A percentile compares a stretch with the other conserved stretches of the same genome.
phyloP scores from a whole-genome alignment of 345 rosid genomes.

The Arabis alpina region DNA sequence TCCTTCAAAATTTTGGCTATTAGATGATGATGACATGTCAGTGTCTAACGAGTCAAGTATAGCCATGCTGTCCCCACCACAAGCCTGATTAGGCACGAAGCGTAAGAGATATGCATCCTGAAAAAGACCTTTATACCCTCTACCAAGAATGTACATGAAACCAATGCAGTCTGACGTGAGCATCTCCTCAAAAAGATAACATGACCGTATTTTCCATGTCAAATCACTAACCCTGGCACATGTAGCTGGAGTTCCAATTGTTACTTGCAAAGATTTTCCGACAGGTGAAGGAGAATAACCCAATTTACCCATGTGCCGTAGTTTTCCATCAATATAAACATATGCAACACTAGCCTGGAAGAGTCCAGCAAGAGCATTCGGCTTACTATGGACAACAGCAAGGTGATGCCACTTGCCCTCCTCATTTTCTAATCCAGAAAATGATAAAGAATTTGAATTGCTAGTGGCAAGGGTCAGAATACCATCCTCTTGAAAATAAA shows the following conservation, averaged over 20 bases:
- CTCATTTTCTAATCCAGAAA: constrained; percentile 85
- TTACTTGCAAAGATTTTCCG: constrained; percentile 88
- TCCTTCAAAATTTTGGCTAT: constrained; percentile 60
- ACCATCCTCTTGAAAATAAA: constrained; percentile 90
- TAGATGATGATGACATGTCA: constrained; percentile 62
- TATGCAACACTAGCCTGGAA: constrained; percentile 93
- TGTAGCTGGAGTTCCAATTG: constrained; percentile 73
- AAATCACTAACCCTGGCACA: constrained; percentile 72
- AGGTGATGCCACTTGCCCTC: constrained; percentile 98
- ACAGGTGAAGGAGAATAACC: constrained; percentile 93
- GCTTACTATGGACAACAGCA: constrained; percentile 96
- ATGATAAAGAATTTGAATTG: constrained; percentile 78
- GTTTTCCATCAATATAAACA: constrained; percentile 90
- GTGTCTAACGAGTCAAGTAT: constrained; percentile 79
- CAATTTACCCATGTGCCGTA: constrained; percentile 83
- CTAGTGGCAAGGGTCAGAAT: constrained; percentile 86
- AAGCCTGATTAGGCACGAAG: constrained; percentile 94
- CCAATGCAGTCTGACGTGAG: constrained; percentile 86
- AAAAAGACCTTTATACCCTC: constrained; percentile 90
- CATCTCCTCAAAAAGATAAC: constrained; percentile 95
- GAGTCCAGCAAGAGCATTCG: constrained; percentile 94
- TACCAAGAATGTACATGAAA: constrained; percentile 93
- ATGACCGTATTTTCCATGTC: constrained; percentile 88
- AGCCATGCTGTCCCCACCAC: constrained; percentile 98
- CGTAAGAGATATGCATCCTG: constrained; percentile 88